Base-by-base conservation (phyloP, 1,284 basidiomycete genomes). In the Papiliotrema flavescens region DNA sequence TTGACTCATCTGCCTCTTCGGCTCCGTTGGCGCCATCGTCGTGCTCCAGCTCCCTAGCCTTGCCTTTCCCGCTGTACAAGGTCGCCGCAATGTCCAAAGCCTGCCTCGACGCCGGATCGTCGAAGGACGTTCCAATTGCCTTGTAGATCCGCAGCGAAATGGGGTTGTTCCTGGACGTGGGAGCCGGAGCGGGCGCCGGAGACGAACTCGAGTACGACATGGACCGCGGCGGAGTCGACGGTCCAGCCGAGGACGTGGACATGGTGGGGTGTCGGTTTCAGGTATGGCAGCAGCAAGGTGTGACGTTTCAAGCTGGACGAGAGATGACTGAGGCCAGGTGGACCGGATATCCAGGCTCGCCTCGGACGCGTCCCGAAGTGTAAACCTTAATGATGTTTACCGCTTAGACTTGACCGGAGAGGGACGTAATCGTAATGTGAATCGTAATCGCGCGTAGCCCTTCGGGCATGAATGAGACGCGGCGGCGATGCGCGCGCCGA, bases 81-180 rank as follows among this genome's bases (percentile, higher is more conserved):
- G 87, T 83, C 2, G 89, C 89, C 34, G 95, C 82, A 0, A 90
- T 93, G 54, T 85, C 81, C 32, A 96, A 80, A 0, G 90, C 92
- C 59, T 92, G 87, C 37, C 82, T 80, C 0, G 88, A 90, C 1
- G 84, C 82, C 13, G 84, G 80, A 69, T 94, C 90, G 49, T 92
- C 86, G 62, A 89, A 93, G 41, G 75, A 74, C 53, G 84, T 89
- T 24, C 87, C 85, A 23, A 95, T 80, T 52, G 95, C 85, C 73
- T 95, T 95, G 76, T 90, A 91, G 19, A 95, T 79, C n/a, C 90
- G 82, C 6, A 89, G 76, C 19, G 87, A 84, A 46, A 94, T 82
- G 1, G 90, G 90, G 60, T 80, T 80, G 47, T 75, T 67, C 39
- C 71, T 57, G n/a, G 56, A 55, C 28, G 64, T 52, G 8, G 66